Percentiles rank a stretch among this genome's conserved stretches.
phyloP scores from a whole-genome alignment of 305 asterid species.

The Rubia tinctorum region DNA sequence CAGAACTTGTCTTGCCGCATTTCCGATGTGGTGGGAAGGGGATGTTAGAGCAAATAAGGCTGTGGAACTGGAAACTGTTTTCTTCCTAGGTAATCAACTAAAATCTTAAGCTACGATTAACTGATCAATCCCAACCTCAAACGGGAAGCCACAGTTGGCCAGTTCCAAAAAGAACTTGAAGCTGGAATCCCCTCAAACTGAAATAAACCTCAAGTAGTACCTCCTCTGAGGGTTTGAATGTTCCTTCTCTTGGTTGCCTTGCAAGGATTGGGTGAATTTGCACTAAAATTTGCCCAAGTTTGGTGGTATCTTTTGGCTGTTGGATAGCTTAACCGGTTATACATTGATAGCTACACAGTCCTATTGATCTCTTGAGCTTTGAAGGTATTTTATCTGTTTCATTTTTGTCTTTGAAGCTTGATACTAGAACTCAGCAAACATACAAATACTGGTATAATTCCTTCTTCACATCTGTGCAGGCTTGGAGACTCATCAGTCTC shows the following conservation, averaged over 20 bases:
- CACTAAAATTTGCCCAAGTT: not conserved
- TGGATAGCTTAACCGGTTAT: too few relatives aligned
- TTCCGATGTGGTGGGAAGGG: too few relatives aligned
- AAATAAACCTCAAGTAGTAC: not conserved
- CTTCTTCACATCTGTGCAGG: not conserved
- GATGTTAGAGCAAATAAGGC: too few relatives aligned
- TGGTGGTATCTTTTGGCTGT: not conserved
- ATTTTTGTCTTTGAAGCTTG: not conserved
- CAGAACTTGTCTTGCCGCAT: too few relatives aligned
- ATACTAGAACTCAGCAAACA: not conserved
- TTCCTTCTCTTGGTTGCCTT: not conserved
- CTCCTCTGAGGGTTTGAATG: not conserved
- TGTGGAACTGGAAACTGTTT: not conserved
- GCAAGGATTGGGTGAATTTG: not conserved
- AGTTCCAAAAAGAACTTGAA: slow-evolving; percentile 4
- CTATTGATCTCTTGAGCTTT: not conserved
- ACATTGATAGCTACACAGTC: too few relatives aligned
- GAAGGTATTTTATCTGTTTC: not conserved
- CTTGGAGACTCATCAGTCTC: not conserved
- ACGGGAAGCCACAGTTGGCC: not conserved
- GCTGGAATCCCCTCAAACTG: not conserved
- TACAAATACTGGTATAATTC: not conserved
- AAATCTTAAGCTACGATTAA: not conserved
- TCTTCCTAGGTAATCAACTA: not conserved
- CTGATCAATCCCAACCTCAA: not conserved